Evolutionary conservation across 208 protist genomes (phyloP).

Genomic region (Acanthamoeba lenticulata): DNA sequence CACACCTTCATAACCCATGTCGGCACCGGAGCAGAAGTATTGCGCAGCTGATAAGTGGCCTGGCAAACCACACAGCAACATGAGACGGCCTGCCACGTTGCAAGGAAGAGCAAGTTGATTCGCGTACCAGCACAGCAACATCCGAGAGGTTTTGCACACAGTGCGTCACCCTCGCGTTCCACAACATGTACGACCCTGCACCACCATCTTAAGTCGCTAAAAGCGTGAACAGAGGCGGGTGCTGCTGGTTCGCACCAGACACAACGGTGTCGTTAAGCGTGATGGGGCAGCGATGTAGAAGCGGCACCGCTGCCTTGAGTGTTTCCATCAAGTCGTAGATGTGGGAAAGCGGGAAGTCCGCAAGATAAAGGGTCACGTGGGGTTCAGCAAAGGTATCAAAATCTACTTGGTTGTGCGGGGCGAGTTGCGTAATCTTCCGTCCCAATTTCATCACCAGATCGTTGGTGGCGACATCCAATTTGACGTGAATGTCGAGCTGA

Average conservation of each 20-base stretch:
- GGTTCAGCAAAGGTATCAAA: neutral
- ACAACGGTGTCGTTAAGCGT: conserved; percentile 19
- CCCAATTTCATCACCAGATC: neutral
- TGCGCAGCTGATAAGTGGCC: neutral
- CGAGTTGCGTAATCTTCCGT: neutral
- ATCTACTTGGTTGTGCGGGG: conserved; percentile 3
- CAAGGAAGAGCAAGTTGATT: neutral
- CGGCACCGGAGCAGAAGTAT: neutral
- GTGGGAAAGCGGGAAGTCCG: neutral
- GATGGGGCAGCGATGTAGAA: conserved; percentile 14
- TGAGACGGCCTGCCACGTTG: neutral
- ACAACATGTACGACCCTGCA: conserved; percentile 26
- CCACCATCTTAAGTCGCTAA: neutral
- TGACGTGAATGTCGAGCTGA: conserved; percentile 15
- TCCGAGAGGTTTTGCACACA: conserved; percentile 1
- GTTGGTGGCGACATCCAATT: neutral
- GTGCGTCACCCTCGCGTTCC: neutral
- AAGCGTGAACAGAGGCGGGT: neutral
- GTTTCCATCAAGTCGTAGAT: neutral
- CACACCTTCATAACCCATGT: neutral
- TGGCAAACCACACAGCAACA: neutral
- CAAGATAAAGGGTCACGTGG: neutral
- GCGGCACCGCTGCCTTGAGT: neutral
- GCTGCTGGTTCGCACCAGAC: neutral
- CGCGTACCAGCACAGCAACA: neutral